Conservation (phyloP, 441 rosid genomes). For the Croton setiger region DNA sequence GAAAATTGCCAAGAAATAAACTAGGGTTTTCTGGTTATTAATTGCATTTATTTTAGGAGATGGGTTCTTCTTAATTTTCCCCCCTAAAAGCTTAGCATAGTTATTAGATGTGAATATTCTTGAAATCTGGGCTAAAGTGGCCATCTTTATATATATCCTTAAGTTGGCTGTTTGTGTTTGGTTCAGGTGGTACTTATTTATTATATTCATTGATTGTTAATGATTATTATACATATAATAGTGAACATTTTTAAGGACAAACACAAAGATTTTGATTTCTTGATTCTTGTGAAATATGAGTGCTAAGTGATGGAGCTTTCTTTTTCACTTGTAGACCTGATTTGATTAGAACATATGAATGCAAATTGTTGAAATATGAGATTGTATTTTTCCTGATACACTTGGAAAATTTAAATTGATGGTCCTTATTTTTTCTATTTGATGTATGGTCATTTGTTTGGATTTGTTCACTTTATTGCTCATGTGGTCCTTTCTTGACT, state of each 20-base stretch:
- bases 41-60: background rate
- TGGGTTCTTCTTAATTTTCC: background rate
- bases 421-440: constrained; percentile 31
- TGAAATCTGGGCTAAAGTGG: constrained; percentile 3
- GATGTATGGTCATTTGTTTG: constrained; percentile 22
- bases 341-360: constrained; percentile 1
- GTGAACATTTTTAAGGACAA: background rate
- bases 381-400: constrained; percentile 15
- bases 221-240: background rate
- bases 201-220: background rate
- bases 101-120: background rate
- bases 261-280: constrained; percentile 2
- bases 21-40: background rate
- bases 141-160: background rate
- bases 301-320: background rate
- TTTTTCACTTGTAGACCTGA: background rate
- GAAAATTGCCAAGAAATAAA: constrained; percentile 2
- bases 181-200: background rate
- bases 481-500: constrained; percentile 36
- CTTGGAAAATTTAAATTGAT: constrained; percentile 15
- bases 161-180: background rate
- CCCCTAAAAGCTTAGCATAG: background rate
- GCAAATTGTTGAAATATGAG: constrained; percentile 5
- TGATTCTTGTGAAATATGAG: background rate
- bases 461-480: constrained; percentile 20